Base-by-base conservation (phyloP, 192 early-diverging fungal genomes). In the Coemansia sp. region DNA sequence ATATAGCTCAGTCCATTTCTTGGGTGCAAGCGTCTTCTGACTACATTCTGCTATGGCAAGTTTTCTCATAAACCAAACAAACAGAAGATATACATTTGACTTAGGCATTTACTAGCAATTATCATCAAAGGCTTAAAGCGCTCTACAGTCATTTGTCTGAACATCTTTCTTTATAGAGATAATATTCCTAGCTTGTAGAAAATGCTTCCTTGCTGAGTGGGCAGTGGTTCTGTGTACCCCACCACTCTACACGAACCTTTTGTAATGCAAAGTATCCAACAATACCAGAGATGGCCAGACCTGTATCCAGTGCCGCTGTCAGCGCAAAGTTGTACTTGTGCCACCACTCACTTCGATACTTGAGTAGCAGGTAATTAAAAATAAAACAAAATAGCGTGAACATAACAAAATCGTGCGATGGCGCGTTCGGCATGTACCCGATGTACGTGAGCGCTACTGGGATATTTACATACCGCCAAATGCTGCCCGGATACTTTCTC, bases 351-450 rank as follows among this genome's bases (percentile, higher is more conserved):
- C 71, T 69, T 55, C 71, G 70, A 56, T 80, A 71, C 47, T 81
- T 78, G 54, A 88, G 80, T 62, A 89, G 73, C 24, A 76, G 69
- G 56, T 78, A 87, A 69, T 90, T 90, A 59, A 88, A 88, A 31
- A 88, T 44, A 64, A 89, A 87, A 7, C 85, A 85, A 14, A 86
- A 25, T 66, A 75, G 60, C 26, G 75, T 58, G 24, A 67, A 73
- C 68, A 76, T 65, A 22, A 67, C 68, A 52, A 66, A 68, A 54
- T 73, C 56, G 50, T 77, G 71, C 3, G 85, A 75, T 0, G 78
- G 74, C 0, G 83, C 86, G 18, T 87, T 84, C 2, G 89, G 87
- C 58, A 82, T 83, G 58, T 81, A 81, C 2, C 78, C 82, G 19
- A 82, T 67, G 52, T 81, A 82, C 9, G 84, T 67, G 64, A 89